Base-by-base conservation (phyloP, 352 stramenopile species). In the Pythium dissimile region DNA sequence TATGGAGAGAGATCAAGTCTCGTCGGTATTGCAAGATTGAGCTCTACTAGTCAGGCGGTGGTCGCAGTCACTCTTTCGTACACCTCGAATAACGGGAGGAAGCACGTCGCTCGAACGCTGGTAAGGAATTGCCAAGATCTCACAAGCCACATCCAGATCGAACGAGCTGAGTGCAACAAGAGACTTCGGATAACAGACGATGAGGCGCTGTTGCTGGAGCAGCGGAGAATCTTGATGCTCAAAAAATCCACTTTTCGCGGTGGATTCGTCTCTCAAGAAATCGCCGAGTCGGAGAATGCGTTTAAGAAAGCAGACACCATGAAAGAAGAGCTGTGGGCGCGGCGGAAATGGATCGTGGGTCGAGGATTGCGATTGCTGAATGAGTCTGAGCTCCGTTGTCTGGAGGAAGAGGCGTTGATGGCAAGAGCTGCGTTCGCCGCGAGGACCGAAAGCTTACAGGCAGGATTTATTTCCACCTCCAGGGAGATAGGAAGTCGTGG, bases 231-330 rank as follows among this genome's bases (percentile, higher is more conserved):
- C 9, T 24, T 77, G 12, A 80, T 80, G 68, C 57, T 62, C 26
- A 50, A 64, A 37, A 80, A 77, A 18, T 35, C 35, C 9, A 34
- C 37, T 2, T 80, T 77, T 54, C 32, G 67, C 30, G 13, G 21
- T 16, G 34, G 24, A 5, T 51, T 73, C 1, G 39, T 67, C 10
- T 30, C 47, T 2, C 42, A 63, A 35, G 62, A 77, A 54, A 52
- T 77, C 11, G 62, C 65, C 0, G 62, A 71, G 24, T 44, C 62
- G 3, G 66, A 77, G 18, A 80, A 77, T 21, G 20, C 60, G 21
- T 77, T 80, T 59, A 80, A 80, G 47, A 68, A 67, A 24, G 13
- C 71, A 23, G 66, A 67, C 35, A 71, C 73, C 23, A 77, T 75
- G 71, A 80, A 77, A 49, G 65, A 75, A 48, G 65, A 80, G 31